Conservation (phyloP, 2,329 filamentous ascomycete species). For the Fusarium sp. region DNA sequence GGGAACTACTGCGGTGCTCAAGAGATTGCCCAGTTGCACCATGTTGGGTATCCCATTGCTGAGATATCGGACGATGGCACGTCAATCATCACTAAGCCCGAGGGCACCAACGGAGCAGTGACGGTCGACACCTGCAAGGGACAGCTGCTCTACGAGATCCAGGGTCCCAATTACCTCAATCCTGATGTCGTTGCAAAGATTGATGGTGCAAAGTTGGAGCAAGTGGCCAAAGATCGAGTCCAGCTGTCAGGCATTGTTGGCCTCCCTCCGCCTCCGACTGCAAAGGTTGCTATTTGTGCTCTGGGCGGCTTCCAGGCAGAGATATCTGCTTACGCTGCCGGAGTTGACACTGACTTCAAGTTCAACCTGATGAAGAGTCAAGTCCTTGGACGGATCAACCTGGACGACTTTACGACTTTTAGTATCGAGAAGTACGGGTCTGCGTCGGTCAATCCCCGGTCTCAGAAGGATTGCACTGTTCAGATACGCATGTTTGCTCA, state of each 20-base stretch:
- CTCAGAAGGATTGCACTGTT: slow-evolving; percentile 58
- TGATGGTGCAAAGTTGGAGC: slow-evolving; percentile 56
- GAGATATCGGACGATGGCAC: slow-evolving; percentile 63
- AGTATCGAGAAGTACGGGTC: slow-evolving; percentile 52
- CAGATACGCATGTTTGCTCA: slow-evolving; percentile 61
- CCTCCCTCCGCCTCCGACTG: slow-evolving; percentile 56
- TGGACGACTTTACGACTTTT: slow-evolving; percentile 46
- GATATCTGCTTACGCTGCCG: slow-evolving; percentile 42
- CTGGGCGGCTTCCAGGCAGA: slow-evolving; percentile 58
- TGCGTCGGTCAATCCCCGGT: slow-evolving; percentile 39
- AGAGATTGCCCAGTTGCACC: slow-evolving; percentile 35
- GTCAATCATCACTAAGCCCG: slow-evolving; percentile 66
- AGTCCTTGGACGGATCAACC: slow-evolving; percentile 44
- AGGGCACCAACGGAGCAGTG: slow-evolving; percentile 60
- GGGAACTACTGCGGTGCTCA: slow-evolving; percentile 65
- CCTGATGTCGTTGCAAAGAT: slow-evolving; percentile 59
- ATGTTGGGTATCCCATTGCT: slow-evolving; percentile 63
- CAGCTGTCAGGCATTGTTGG: slow-evolving; percentile 57
- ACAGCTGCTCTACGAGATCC: slow-evolving; percentile 61
- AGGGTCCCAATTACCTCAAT: slow-evolving; percentile 59
- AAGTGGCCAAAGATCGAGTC: slow-evolving; percentile 41
- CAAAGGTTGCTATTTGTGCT: slow-evolving; percentile 58
- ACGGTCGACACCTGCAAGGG: slow-evolving; percentile 47
- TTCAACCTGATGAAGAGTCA: slow-evolving; percentile 48
- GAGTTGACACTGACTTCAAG: slow-evolving; percentile 48